phyloP scores from a whole-genome alignment of 208 protist species.

The Trypanosoma caninum region DNA sequence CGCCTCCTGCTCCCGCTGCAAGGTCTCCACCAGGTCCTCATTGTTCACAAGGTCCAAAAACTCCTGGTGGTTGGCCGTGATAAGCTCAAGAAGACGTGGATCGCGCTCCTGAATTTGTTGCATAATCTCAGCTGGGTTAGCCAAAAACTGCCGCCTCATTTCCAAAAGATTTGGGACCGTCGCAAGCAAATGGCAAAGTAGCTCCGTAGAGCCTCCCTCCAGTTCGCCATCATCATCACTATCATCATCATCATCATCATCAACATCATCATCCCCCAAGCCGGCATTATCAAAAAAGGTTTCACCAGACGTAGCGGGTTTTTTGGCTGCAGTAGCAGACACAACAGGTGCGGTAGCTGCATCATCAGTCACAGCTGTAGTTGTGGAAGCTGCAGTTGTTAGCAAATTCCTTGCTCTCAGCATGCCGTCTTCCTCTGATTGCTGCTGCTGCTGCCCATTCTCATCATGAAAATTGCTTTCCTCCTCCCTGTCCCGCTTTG shows the following conservation, averaged over 20 bases:
- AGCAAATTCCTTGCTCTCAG: background rate
- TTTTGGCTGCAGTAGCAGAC: too few relatives aligned
- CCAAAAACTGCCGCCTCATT: slow-evolving; percentile 75
- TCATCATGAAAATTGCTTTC: too few relatives aligned
- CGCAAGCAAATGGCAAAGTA: slow-evolving; percentile 52
- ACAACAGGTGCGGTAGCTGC: background rate
- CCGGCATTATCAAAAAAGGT: slow-evolving; percentile 19
- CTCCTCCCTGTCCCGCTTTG: slow-evolving; percentile 25
- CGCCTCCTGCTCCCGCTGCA: slow-evolving; percentile 34
- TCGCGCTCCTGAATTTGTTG: slow-evolving; percentile 64
- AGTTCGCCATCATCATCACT: slow-evolving; percentile 18
- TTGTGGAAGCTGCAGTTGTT: background rate
- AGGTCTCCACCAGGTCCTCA: slow-evolving; percentile 41
- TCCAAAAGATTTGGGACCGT: slow-evolving; percentile 68
- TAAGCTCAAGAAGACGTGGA: slow-evolving; percentile 75
- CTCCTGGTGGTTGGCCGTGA: slow-evolving; percentile 66
- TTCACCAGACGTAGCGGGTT: background rate
- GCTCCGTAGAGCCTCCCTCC: slow-evolving; percentile 29
- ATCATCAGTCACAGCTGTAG: background rate
- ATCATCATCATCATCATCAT: slow-evolving; percentile 26
- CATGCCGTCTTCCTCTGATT: background rate
- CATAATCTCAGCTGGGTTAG: slow-evolving; percentile 64
- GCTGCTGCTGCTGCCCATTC: too few relatives aligned
- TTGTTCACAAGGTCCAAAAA: slow-evolving; percentile 81
- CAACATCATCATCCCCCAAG: slow-evolving; percentile 20